Percentiles rank a stretch among this genome's conserved stretches.
Evolutionary conservation across 2,329 filamentous ascomycete species (phyloP).

Genomic region (Onygena corvina): DNA sequence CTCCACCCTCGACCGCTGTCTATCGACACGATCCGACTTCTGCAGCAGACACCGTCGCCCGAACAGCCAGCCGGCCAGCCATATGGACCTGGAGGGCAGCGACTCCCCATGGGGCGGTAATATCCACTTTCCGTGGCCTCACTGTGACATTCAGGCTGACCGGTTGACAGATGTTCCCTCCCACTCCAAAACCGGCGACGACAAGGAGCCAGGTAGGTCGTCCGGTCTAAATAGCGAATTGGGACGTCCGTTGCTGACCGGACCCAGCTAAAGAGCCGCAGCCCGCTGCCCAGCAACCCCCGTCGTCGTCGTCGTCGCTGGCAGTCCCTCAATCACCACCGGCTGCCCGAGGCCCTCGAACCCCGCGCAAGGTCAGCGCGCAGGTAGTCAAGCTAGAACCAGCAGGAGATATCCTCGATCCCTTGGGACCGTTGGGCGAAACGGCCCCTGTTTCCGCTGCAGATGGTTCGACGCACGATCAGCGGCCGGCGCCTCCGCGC

Average conservation of each 20-base stretch:
- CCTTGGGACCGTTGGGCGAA: constrained; percentile 47
- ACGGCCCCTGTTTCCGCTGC: constrained; percentile 27
- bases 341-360: constrained; percentile 40
- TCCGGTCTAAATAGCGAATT: neutral
- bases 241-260: neutral
- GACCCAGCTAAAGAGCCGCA: constrained; percentile 12
- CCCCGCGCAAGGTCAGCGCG: constrained; percentile 46
- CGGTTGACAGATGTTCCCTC: constrained; percentile 35
- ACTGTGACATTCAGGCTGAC: neutral
- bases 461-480: constrained; percentile 27
- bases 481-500: constrained; percentile 47
- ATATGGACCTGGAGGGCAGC: constrained; percentile 35
- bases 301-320: constrained; percentile 25
- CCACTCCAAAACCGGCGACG: constrained; percentile 25
- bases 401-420: constrained; percentile 50
- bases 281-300: constrained; percentile 17
- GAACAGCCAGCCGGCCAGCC: neutral
- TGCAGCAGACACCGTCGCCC: neutral
- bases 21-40: neutral
- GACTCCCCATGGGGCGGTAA: constrained; percentile 42
- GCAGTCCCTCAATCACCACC: constrained; percentile 38
- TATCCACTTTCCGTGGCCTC: neutral
- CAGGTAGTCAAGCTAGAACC: constrained; percentile 52
- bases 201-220: constrained; percentile 19
- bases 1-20: neutral